phyloP scores from a whole-genome alignment of 2,329 filamentous ascomycete species.

The Aspergillus fumigatus region DNA sequence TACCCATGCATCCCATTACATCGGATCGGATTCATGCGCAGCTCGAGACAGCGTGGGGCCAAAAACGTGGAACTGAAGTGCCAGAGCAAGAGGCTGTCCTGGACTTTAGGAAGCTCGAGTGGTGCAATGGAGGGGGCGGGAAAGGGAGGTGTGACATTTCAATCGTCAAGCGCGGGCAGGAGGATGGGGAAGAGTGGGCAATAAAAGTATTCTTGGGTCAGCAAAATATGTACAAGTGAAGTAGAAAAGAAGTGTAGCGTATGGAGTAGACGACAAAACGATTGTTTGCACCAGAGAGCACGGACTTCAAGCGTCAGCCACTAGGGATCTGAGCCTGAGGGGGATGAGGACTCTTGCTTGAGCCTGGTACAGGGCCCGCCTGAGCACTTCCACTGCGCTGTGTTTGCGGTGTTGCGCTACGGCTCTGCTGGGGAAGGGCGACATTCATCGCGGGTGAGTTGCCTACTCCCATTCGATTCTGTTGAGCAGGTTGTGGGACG shows the following conservation, averaged over 20 bases:
- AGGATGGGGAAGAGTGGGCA: conserved; percentile 3
- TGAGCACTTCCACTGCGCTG: conserved; percentile 44
- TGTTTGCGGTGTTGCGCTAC: conserved; percentile 44
- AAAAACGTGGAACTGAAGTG: not conserved
- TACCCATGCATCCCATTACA: conserved; percentile 5
- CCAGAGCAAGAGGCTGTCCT: not conserved
- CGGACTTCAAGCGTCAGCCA: conserved; percentile 18
- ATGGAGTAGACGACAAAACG: not conserved
- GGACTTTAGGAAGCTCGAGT: not conserved
- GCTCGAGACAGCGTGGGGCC: not conserved
- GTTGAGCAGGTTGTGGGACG: conserved; percentile 45
- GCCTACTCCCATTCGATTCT: conserved; percentile 35
- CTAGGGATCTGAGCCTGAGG: conserved; percentile 39
- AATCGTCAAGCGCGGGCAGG: not conserved
- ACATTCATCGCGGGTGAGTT: conserved; percentile 45
- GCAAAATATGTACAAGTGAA: conserved; percentile 32
- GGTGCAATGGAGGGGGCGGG: not conserved
- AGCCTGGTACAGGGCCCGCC: conserved; percentile 31
- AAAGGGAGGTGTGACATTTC: conserved; percentile 4
- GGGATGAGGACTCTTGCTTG: conserved; percentile 40
- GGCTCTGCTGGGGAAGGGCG: conserved; percentile 37
- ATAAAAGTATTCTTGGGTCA: conserved; percentile 13
- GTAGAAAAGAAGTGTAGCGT: conserved; percentile 6
- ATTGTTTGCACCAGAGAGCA: not conserved
- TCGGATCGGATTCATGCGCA: not conserved